Percentiles rank a stretch among this genome's conserved stretches.
phyloP scores from a whole-genome alignment of 2,329 filamentous ascomycete genomes.

The Cytospora piceae region DNA sequence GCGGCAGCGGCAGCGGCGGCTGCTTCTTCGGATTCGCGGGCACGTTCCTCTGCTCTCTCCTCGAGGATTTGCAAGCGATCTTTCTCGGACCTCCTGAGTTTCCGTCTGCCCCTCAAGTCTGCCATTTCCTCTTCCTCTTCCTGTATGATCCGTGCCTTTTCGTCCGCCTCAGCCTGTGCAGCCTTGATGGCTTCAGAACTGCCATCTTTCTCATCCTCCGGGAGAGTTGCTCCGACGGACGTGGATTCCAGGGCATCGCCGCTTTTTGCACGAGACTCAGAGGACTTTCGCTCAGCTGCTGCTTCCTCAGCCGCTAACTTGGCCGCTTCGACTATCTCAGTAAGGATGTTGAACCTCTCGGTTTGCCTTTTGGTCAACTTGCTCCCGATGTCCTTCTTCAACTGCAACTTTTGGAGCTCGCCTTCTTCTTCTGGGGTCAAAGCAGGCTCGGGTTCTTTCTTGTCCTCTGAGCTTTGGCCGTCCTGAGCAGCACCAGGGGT shows the following conservation, averaged over 20 bases:
- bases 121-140: conserved; percentile 29
- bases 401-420: conserved; percentile 37
- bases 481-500: not conserved
- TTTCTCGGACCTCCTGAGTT: conserved; percentile 22
- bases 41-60: conserved; percentile 22
- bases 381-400: conserved; percentile 21
- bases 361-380: conserved; percentile 22
- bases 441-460: conserved; percentile 21
- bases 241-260: not conserved
- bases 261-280: not conserved
- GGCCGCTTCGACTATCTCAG: conserved; percentile 22
- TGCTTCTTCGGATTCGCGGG: conserved; percentile 24
- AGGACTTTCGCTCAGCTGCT: conserved; percentile 7
- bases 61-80: conserved; percentile 18
- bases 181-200: conserved; percentile 4
- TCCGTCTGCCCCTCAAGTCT: conserved; percentile 16
- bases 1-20: conserved; percentile 12
- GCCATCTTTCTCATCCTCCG: not conserved
- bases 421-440: conserved; percentile 36
- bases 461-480: not conserved
- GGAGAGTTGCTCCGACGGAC: not conserved
- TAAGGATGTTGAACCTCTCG: conserved; percentile 22
- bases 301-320: conserved; percentile 19
- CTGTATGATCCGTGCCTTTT: conserved; percentile 21
- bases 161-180: conserved; percentile 23